phyloP scores from a whole-genome alignment of 169 alveolate species.

The Hepatocystis sp. region DNA sequence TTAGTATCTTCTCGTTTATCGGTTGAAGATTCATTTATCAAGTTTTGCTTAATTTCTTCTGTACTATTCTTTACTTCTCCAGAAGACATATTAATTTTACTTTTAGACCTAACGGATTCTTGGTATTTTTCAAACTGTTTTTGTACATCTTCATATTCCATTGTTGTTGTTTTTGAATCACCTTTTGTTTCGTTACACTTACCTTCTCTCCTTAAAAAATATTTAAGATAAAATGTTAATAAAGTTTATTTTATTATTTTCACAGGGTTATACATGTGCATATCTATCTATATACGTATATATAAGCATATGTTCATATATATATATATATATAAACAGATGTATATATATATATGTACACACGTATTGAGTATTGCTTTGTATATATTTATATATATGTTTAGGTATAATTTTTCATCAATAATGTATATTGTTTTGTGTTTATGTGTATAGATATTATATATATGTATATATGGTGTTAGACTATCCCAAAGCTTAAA shows the following conservation, averaged over 20 bases:
- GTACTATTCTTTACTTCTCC: slow-evolving; percentile 1
- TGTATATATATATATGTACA: too few relatives aligned
- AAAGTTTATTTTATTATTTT: neutral
- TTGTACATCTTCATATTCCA: slow-evolving; percentile 35
- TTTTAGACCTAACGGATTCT: slow-evolving; percentile 11
- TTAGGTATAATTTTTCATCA: too few relatives aligned
- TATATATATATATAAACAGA: too few relatives aligned
- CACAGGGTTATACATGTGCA: neutral
- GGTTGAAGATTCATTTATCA: slow-evolving; percentile 10
- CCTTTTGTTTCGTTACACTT: slow-evolving; percentile 30
- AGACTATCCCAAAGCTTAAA: too few relatives aligned
- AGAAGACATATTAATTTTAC: slow-evolving; percentile 12
- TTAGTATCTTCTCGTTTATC: slow-evolving; percentile 28
- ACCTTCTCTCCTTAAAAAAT: slow-evolving; percentile 67
- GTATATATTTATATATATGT: too few relatives aligned
- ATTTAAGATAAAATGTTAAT: neutral
- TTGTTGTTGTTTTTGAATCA: slow-evolving; percentile 24
- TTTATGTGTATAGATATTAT: too few relatives aligned
- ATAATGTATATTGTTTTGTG: too few relatives aligned
- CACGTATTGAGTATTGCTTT: too few relatives aligned
- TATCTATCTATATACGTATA: neutral
- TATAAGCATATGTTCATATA: slow-evolving; percentile 11
- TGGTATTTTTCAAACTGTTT: slow-evolving; percentile 19
- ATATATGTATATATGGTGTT: too few relatives aligned
- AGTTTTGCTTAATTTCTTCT: slow-evolving; percentile 4